phyloP scores from a whole-genome alignment of 345 rosid species.

The Turnera subulata region DNA sequence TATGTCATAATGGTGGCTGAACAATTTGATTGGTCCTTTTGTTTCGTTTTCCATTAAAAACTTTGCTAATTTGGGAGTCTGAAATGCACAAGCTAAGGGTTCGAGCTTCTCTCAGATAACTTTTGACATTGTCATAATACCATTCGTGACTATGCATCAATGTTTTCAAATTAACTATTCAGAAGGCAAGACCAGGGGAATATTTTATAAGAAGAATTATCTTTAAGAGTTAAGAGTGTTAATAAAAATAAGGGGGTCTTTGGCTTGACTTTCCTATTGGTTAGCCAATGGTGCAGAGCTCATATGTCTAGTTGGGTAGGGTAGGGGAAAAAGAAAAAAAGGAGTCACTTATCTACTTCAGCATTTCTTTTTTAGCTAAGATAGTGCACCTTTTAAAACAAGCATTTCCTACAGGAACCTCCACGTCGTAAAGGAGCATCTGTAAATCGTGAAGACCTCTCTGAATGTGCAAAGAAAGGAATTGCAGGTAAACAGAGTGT shows the following conservation, averaged over 20 bases:
- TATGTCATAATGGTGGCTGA: too few species aligned
- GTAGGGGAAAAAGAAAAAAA: not conserved
- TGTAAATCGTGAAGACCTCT: conserved; percentile 51
- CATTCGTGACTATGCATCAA: not conserved
- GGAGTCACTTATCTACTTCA: not conserved
- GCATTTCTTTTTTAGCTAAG: not conserved
- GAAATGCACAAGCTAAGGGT: not conserved
- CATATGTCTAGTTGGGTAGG: not conserved
- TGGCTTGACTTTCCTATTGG: too few species aligned
- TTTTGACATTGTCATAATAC: not conserved
- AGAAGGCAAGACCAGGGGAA: not conserved
- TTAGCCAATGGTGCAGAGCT: not conserved
- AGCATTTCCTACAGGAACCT: conserved; percentile 51
- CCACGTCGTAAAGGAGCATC: conserved; percentile 54
- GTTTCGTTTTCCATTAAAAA: not conserved
- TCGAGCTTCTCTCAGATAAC: not conserved
- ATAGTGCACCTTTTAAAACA: conserved; percentile 5
- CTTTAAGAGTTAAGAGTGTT: too few species aligned
- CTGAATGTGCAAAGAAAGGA: conserved; percentile 93
- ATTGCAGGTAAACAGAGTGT: conserved; percentile 54
- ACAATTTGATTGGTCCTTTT: too few species aligned
- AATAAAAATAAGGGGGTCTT: too few species aligned
- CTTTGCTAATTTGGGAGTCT: not conserved
- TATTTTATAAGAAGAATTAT: not conserved
- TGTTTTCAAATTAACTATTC: not conserved